phyloP scores from a whole-genome alignment of 2,329 filamentous ascomycete species.

The Lecanicillium sp. region DNA sequence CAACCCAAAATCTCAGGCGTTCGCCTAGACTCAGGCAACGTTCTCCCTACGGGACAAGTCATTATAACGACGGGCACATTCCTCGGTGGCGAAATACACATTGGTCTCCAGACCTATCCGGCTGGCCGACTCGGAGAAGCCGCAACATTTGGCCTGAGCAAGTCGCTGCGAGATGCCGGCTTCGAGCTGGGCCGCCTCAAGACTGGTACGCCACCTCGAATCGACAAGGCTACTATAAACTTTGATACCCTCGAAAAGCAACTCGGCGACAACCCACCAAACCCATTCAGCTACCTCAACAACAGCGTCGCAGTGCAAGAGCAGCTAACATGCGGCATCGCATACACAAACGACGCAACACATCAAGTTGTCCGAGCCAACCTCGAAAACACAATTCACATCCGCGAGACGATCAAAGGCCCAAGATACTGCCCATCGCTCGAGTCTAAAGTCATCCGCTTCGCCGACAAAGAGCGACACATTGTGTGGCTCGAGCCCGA shows the following conservation, averaged over 20 bases:
- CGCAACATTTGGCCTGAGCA: constrained; percentile 86
- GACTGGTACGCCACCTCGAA: constrained; percentile 86
- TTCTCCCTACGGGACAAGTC: constrained; percentile 71
- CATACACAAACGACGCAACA: constrained; percentile 73
- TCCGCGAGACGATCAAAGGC: constrained; percentile 88
- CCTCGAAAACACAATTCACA: constrained; percentile 93
- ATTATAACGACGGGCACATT: constrained; percentile 97
- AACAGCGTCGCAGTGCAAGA: constrained; percentile 66
- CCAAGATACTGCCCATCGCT: constrained; percentile 93
- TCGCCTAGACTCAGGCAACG: constrained; percentile 75
- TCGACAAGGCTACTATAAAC: constrained; percentile 76
- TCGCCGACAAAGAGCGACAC: constrained; percentile 70
- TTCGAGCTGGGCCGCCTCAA: constrained; percentile 87
- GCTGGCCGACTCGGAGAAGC: constrained; percentile 90
- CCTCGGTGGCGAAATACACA: constrained; percentile 90
- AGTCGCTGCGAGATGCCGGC: constrained; percentile 78
- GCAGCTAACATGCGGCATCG: constrained; percentile 80
- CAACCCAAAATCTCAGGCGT: constrained; percentile 76
- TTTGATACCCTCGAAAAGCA: constrained; percentile 66
- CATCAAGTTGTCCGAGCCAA: constrained; percentile 82
- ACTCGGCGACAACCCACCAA: constrained; percentile 73
- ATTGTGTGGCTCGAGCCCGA: constrained; percentile 97
- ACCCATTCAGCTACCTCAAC: constrained; percentile 88
- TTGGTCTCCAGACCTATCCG: constrained; percentile 75
- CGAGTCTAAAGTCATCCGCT: constrained; percentile 88